Base-by-base conservation (phyloP, 805 yeast genomes). In the Hanseniaspora vineae region DNA sequence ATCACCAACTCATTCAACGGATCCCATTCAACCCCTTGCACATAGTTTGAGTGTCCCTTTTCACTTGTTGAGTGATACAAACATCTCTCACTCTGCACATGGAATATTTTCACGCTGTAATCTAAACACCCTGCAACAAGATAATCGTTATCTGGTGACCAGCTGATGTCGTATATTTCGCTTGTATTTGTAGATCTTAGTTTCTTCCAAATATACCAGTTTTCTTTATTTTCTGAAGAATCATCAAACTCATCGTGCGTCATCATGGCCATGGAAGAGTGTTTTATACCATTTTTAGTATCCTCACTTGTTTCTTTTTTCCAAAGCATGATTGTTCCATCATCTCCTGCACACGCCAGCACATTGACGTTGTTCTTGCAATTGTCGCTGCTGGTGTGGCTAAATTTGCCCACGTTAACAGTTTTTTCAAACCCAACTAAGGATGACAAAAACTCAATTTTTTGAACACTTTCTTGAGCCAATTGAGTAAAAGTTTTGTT, bases 21-120 rank as follows among this genome's bases (percentile, higher is more conserved):
- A 61, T 92, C 98, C 97, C 97, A 92, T 0, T 83, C 71, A 5
- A 92, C 90, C 2, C 99, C 99, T 64, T 92, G 99, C 2, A 92
- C 94, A 56, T 86, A 90, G 62, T 89, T 96, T 44, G 70, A 69
- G 63, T 92, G 97, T 49, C 84, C 86, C 40, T 46, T 53, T 42
- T 47, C 45, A 12, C 17, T 44, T 4, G 43, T 37, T 20, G 35
- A 31, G 18, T 46, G 42, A 9, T 50, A 50, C 6, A 55, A 6
- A 77, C 76, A 50, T 81, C 69, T 54, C 78, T 90, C 92, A 2
- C 71, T 71, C 1, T 61, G 57, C 4, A 75, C 76, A 51, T 74
- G 73, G 56, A 80, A 86, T 0, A 90, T 71, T 44, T 95, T 69
- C 11, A 88, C 76, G 8, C 78, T 71, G 56, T 87, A 86, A 64